These are phyloP conservation scores for Aspergillus floridensis DNA, from an alignment of 2,329 filamentous ascomycete genomes.

Conservation along the genomic window DNA sequence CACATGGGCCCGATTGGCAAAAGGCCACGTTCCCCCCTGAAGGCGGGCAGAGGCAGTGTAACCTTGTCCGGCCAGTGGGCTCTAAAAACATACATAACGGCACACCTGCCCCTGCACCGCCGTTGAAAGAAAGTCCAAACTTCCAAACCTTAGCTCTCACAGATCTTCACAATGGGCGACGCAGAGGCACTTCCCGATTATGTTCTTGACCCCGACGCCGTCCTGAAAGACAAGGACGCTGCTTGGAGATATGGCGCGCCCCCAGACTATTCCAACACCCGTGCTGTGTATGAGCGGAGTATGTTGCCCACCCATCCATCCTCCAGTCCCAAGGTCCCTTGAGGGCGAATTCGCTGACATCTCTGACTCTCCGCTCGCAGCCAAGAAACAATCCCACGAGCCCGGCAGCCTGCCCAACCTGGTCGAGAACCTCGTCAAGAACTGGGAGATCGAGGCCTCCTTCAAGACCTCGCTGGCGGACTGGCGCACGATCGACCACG, in stretches of 20 bases:
- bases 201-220: conserved; percentile 57
- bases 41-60: neutral
- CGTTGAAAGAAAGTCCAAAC: neutral
- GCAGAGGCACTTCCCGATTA: conserved; percentile 52
- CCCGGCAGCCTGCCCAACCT: conserved; percentile 58
- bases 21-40: neutral
- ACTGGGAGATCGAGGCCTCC: conserved; percentile 70
- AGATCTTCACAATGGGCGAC: conserved; percentile 3
- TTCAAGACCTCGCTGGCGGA: conserved; percentile 62
- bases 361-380: conserved; percentile 36
- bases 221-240: conserved; percentile 53
- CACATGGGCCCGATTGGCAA: neutral
- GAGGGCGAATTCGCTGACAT: too few species aligned
- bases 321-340: too few species aligned
- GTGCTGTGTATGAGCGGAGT: conserved; percentile 60
- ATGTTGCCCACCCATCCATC: conserved; percentile 2
- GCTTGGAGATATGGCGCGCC: conserved; percentile 60
- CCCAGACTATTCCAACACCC: conserved; percentile 64
- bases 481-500: conserved; percentile 64
- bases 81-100: neutral
- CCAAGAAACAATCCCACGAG: conserved; percentile 56
- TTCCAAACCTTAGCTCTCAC: too few species aligned
- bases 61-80: too few species aligned
- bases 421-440: conserved; percentile 69
- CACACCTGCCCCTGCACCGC: neutral